Conservation (phyloP, 257 asterid species). For the Cruciata laevipes region DNA sequence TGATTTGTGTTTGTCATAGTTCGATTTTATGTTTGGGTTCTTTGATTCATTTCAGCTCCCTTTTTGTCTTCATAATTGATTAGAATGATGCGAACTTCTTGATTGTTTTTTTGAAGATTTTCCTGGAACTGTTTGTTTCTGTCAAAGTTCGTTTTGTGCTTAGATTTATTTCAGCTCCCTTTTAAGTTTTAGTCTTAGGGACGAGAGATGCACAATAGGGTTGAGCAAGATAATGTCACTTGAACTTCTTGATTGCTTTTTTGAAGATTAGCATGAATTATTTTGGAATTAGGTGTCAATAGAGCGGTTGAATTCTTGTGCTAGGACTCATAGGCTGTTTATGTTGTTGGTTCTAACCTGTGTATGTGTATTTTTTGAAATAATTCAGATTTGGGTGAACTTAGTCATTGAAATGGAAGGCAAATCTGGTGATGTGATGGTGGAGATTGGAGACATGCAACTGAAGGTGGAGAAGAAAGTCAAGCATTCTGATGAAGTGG, state of each 20-base stretch:
- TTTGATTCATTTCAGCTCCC: not conserved
- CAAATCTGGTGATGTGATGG: conserved; percentile 15
- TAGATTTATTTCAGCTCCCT: no score
- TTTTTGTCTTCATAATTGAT: not conserved
- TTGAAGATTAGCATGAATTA: not conserved
- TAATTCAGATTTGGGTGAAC: not conserved
- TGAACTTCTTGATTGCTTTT: no score
- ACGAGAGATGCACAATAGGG: no score
- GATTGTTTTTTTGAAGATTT: not conserved
- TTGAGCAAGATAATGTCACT: no score
- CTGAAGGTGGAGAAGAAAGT: conserved; percentile 34
- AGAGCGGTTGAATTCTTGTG: no score
- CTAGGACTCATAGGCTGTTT: no score
- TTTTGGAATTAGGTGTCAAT: not conserved
- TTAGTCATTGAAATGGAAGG: conserved; percentile 29
- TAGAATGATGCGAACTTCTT: not conserved
- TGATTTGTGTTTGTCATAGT: not conserved
- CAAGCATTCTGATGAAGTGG: conserved; percentile 29
- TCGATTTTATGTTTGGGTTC: no score
- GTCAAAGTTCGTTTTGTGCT: no score
- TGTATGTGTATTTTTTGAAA: not conserved
- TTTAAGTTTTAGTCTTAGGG: no score
- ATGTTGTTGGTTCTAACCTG: not conserved
- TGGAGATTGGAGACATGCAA: conserved; percentile 47
- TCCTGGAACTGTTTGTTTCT: no score